Conservation (phyloP, 2,329 filamentous ascomycete species). For the Microsporum audouinii region DNA sequence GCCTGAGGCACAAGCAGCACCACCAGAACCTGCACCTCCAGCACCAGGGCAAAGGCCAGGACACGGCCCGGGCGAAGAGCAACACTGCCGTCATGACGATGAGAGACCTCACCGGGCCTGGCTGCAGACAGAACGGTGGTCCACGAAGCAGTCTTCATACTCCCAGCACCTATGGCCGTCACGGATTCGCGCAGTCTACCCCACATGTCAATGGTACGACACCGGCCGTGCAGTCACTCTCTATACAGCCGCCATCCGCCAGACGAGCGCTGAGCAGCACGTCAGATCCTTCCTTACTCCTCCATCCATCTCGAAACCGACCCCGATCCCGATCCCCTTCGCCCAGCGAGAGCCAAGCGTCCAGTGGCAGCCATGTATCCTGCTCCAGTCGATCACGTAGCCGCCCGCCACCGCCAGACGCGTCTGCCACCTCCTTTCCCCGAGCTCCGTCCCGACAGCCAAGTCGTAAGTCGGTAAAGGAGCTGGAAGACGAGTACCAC, state of each 20-base stretch:
- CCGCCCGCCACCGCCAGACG: constrained; percentile 19
- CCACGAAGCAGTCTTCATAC: neutral
- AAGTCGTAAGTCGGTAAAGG: constrained; percentile 36
- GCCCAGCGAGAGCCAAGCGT: neutral
- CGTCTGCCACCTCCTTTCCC: constrained; percentile 18
- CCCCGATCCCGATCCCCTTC: constrained; percentile 13
- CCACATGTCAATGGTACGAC: constrained; percentile 15
- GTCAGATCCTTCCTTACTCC: constrained; percentile 18
- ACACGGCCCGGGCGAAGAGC: neutral
- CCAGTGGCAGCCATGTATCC: neutral
- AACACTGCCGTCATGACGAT: constrained; percentile 3
- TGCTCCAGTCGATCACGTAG: constrained; percentile 17
- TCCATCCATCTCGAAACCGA: constrained; percentile 11
- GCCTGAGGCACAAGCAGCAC: neutral
- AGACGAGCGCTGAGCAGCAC: constrained; percentile 9
- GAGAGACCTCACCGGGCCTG: neutral
- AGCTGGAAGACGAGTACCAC: constrained; percentile 40
- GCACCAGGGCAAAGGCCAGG: neutral
- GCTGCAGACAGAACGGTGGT: neutral
- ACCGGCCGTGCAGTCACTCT: constrained; percentile 17
- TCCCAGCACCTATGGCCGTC: neutral
- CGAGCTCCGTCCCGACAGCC: constrained; percentile 35
- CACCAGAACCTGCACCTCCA: neutral
- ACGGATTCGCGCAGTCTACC: constrained; percentile 7
- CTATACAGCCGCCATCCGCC: constrained; percentile 17